Percentiles rank a stretch among this genome's conserved stretches.
These are phyloP conservation scores for Galeopsis tetrahit DNA, from an alignment of 257 asterid species.

Conservation along the genomic window DNA sequence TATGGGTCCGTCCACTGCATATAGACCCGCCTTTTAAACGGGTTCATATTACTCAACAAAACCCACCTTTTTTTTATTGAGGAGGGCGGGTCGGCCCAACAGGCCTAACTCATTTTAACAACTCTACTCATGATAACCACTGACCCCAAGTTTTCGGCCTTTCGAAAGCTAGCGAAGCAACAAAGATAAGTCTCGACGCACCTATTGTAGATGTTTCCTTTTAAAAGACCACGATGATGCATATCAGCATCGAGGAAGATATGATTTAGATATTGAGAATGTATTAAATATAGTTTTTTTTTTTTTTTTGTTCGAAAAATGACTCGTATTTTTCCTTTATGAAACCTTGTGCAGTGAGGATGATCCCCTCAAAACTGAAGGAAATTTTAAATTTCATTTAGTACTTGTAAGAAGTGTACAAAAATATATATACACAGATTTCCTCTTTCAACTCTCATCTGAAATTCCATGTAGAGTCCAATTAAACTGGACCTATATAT, in stretches of 20 bases:
- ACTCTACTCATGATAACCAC: too few relatives aligned
- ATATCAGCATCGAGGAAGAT: constrained; percentile 1
- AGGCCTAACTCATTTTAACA: too few relatives aligned
- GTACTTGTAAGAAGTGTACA: neutral
- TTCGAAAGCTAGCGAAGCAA: too few relatives aligned
- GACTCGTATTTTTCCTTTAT: neutral
- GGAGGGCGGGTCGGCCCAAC: too few relatives aligned
- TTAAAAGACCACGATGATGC: neutral
- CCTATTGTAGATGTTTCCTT: neutral
- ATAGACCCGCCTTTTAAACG: too few relatives aligned
- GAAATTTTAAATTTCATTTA: neutral
- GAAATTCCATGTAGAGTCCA: neutral
- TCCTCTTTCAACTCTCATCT: neutral
- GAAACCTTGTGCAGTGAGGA: neutral
- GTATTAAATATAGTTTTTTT: neutral
- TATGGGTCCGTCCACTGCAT: too few relatives aligned
- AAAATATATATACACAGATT: constrained; percentile 2
- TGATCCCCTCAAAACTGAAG: neutral
- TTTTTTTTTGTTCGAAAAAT: neutral
- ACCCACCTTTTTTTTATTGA: too few relatives aligned
- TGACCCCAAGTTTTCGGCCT: too few relatives aligned
- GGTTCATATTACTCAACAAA: too few relatives aligned
- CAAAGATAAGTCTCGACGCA: too few relatives aligned
- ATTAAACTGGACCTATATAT: neutral
- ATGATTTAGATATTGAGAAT: neutral